These are phyloP conservation scores for Talaromyces ruber DNA, from an alignment of 495 filamentous ascomycete species.

Conservation along the genomic window DNA sequence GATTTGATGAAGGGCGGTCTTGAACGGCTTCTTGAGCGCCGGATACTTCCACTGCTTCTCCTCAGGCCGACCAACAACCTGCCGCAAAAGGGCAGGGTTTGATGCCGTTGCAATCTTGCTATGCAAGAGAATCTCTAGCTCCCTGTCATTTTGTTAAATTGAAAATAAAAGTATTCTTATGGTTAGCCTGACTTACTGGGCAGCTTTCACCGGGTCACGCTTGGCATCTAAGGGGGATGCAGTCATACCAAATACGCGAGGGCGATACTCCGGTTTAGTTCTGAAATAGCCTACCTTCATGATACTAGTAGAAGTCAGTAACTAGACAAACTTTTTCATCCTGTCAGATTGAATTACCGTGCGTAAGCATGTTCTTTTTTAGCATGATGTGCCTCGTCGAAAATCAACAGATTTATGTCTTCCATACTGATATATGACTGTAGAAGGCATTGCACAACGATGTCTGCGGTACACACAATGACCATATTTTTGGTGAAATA, in stretches of 20 bases:
- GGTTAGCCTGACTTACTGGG: constrained; percentile 31
- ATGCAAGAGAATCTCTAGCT: constrained; percentile 71
- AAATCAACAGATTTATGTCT: constrained; percentile 84
- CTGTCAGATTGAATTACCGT: constrained; percentile 26
- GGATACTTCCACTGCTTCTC: constrained; percentile 56
- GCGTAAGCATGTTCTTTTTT: constrained; percentile 95
- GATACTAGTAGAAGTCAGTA: constrained; percentile 42
- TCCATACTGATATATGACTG: constrained; percentile 75
- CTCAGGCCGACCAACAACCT: constrained; percentile 48
- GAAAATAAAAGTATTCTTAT: background rate
- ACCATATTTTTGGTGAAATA: constrained; percentile 68
- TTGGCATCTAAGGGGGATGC: constrained; percentile 91
- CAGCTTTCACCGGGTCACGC: constrained; percentile 58
- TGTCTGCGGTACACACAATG: constrained; percentile 88
- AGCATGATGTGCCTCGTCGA: constrained; percentile 94
- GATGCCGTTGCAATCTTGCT: constrained; percentile 76
- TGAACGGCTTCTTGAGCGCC: constrained; percentile 37
- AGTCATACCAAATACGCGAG: constrained; percentile 93
- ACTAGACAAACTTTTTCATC: background rate
- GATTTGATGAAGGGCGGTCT: constrained; percentile 54
- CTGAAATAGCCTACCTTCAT: constrained; percentile 76
- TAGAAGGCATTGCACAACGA: constrained; percentile 69
- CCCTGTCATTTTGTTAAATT: constrained; percentile 26
- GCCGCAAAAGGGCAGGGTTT: constrained; percentile 51
- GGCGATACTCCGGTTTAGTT: constrained; percentile 39